Base-by-base conservation (phyloP, 345 rosid species). In the Isatis tinctoria region DNA sequence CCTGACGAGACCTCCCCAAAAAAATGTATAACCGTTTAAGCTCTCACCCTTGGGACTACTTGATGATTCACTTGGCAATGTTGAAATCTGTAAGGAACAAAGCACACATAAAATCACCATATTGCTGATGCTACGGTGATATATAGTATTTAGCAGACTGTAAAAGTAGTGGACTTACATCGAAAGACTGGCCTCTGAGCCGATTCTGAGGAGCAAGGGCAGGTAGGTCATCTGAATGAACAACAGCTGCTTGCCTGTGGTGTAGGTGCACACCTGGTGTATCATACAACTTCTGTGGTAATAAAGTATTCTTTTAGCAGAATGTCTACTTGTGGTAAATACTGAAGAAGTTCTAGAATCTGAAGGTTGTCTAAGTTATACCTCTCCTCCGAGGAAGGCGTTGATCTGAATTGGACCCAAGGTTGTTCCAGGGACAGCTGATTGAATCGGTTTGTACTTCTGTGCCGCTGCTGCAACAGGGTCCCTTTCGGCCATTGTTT, bases 361-460 rank as follows among this genome's bases (percentile, higher is more conserved):
- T 62, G 52, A 49, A 20, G 65, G 71, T 64, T 60, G 57, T 72
- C 12, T 56, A 49, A 60, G 39, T 60, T 61, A 66, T 88, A 91
- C 97, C 95, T 87, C 97, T 78, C 97, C 98, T 65, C 96, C 95
- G 6, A 86, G 87, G 75, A 94, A 94, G 20, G 98, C 96, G 60
- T 91, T 77, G 74, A 94, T 94, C 81, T 89, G 91, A 83, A 94
- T 94, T 16, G 97, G 88, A 53, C 97, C 98, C 60, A 94, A 84
- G 67, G 98, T 94, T 51, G 98, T 94, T 81, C 97, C 97, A 65
- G 97, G 98, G 78, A 94, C 98, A 79, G 98, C 96, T 47, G 97
- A 94, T 76, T 94, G 96, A 75, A 90, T 85, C 18, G 98, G 98
- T 74, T 85, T 91, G 80, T 91, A 90, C 83, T 74, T 89, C 30